Conservation (phyloP, 2,329 filamentous ascomycete genomes). For the Fusarium sp. region DNA sequence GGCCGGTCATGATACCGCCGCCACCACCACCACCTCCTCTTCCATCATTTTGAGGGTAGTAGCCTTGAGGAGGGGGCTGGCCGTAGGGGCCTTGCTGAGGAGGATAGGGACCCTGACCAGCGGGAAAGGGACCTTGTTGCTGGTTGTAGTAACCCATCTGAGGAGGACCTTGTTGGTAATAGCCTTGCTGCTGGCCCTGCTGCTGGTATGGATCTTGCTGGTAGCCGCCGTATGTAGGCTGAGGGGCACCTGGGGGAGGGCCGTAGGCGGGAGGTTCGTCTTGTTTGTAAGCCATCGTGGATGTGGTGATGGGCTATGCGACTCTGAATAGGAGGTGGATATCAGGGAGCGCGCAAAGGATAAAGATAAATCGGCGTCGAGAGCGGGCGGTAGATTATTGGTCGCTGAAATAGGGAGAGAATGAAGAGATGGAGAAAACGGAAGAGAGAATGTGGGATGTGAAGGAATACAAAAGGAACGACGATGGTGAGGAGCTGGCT, state of each 20-base stretch:
- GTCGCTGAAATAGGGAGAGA: slow-evolving; percentile 11
- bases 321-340: slow-evolving; percentile 16
- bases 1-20: slow-evolving; percentile 60
- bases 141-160: slow-evolving; percentile 54
- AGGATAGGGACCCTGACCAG: slow-evolving; percentile 55
- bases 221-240: slow-evolving; percentile 63
- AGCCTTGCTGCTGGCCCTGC: slow-evolving; percentile 45
- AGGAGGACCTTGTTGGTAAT: slow-evolving; percentile 51
- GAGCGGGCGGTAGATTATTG: slow-evolving; percentile 10
- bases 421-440: slow-evolving; percentile 1
- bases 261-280: slow-evolving; percentile 67
- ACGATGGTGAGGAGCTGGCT: slow-evolving; percentile 34
- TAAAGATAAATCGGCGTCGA: slow-evolving; percentile 3
- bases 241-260: slow-evolving; percentile 57
- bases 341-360: slow-evolving; percentile 10
- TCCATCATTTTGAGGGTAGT: slow-evolving; percentile 52
- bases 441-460: slow-evolving; percentile 21
- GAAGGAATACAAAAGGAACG: slow-evolving; percentile 32
- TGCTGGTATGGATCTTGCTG: slow-evolving; percentile 53
- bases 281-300: slow-evolving; percentile 57
- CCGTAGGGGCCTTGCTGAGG: slow-evolving; percentile 57
- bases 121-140: slow-evolving; percentile 54
- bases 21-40: slow-evolving; percentile 51
- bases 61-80: slow-evolving; percentile 55
- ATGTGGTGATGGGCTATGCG: slow-evolving; percentile 14